phyloP scores from a whole-genome alignment of 371 early-diverging fungal species.

The Catenaria anguillulae region DNA sequence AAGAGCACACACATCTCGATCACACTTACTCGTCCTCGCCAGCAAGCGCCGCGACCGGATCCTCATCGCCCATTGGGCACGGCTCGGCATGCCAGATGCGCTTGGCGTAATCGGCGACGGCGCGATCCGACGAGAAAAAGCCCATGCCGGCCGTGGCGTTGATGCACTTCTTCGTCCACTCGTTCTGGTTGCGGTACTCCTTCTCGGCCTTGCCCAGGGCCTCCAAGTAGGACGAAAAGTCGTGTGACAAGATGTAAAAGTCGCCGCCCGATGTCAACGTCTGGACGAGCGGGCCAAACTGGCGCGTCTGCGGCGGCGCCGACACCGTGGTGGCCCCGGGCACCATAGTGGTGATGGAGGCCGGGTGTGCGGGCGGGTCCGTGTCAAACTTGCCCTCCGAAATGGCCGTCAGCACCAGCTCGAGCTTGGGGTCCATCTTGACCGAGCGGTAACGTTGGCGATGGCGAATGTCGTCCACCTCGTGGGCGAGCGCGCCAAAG shows the following conservation, averaged over 20 bases:
- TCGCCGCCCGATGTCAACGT: constrained; percentile 68
- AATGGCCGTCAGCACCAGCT: constrained; percentile 55
- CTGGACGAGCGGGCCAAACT: constrained; percentile 55
- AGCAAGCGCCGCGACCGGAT: not conserved
- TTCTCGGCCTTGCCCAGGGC: constrained; percentile 42
- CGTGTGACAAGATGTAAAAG: constrained; percentile 69
- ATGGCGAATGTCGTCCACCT: constrained; percentile 81
- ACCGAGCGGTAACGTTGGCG: constrained; percentile 55
- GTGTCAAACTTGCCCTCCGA: constrained; percentile 55
- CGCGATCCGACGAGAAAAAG: constrained; percentile 71
- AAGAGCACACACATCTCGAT: too few species aligned
- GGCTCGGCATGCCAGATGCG: constrained; percentile 56
- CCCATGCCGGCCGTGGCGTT: constrained; percentile 76
- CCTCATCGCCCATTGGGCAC: not conserved
- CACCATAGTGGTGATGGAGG: constrained; percentile 6
- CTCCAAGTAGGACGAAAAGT: constrained; percentile 51
- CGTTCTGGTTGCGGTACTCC: constrained; percentile 50
- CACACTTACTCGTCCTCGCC: not conserved
- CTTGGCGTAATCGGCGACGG: constrained; percentile 71
- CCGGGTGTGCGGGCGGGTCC: constrained; percentile 4
- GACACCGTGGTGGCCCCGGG: not conserved
- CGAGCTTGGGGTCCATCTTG: constrained; percentile 52
- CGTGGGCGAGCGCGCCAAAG: constrained; percentile 70
- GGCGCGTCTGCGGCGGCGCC: constrained; percentile 19
- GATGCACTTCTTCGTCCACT: constrained; percentile 72